A percentile compares a stretch with the other conserved stretches of the same genome.
Conservation (phyloP, 306 rosid species). For the Carpinus fangiana region DNA sequence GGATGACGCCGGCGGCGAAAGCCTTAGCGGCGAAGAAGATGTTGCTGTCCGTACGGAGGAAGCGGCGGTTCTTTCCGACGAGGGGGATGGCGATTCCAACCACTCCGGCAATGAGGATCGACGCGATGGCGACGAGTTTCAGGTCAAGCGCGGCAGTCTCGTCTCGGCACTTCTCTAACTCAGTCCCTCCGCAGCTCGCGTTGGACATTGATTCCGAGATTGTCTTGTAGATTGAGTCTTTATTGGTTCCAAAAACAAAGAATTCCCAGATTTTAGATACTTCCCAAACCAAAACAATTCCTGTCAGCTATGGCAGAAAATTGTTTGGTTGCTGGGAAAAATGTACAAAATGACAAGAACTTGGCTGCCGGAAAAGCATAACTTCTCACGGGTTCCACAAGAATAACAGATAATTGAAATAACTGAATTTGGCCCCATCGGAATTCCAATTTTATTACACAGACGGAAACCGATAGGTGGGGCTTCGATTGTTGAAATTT, state of each 20-base stretch:
- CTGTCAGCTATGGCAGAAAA: not conserved
- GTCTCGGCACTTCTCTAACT: conserved; percentile 55
- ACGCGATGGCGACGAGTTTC: conserved; percentile 69
- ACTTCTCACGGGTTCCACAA: too few relatives aligned
- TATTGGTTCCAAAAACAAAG: conserved; percentile 21
- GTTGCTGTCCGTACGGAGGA: conserved; percentile 73
- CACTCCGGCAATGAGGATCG: conserved; percentile 69
- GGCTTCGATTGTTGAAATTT: not conserved
- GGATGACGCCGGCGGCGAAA: conserved; percentile 93
- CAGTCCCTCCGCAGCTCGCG: conserved; percentile 48
- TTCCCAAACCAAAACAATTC: conserved; percentile 8
- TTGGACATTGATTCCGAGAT: conserved; percentile 53
- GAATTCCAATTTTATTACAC: not conserved
- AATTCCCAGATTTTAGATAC: conserved; percentile 25
- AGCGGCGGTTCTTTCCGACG: conserved; percentile 53
- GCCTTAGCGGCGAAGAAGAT: conserved; percentile 77
- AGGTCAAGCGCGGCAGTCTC: conserved; percentile 65
- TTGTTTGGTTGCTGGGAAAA: not conserved
- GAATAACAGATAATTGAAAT: too few relatives aligned
- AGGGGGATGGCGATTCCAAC: conserved; percentile 75
- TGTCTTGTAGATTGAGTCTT: conserved; percentile 40
- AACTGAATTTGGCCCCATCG: not conserved
- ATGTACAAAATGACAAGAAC: too few relatives aligned
- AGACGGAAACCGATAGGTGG: not conserved
- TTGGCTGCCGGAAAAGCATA: too few relatives aligned